Evolutionary conservation across 2,329 filamentous ascomycete species (phyloP).

Genomic region (Calonectria pseudoturangicola): DNA sequence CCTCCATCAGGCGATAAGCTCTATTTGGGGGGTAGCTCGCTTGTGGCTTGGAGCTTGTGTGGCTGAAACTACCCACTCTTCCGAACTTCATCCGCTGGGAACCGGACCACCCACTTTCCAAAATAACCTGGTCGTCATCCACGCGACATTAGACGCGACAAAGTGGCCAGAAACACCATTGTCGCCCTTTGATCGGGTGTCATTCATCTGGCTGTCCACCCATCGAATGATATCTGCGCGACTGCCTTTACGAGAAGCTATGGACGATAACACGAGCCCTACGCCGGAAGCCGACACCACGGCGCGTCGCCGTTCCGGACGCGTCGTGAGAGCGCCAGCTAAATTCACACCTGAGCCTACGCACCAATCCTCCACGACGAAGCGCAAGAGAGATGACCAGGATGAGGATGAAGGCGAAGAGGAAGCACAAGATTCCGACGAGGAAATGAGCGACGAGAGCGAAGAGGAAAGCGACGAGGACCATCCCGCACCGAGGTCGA

Average conservation of each 20-base stretch:
- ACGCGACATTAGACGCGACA: slow-evolving; percentile 57
- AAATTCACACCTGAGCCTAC: slow-evolving; percentile 74
- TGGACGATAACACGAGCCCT: slow-evolving; percentile 73
- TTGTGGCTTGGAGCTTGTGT: slow-evolving; percentile 40
- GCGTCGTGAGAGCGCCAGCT: slow-evolving; percentile 76
- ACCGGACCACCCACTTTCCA: slow-evolving; percentile 51
- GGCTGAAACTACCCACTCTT: slow-evolving; percentile 37
- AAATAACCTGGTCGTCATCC: slow-evolving; percentile 52
- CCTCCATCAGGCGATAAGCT: slow-evolving; percentile 34
- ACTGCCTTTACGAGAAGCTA: slow-evolving; percentile 59
- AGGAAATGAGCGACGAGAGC: slow-evolving; percentile 66
- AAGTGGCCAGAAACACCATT: slow-evolving; percentile 55
- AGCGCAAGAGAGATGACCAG: slow-evolving; percentile 75
- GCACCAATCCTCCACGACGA: slow-evolving; percentile 64
- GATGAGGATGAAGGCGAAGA: slow-evolving; percentile 66
- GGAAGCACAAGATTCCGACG: slow-evolving; percentile 68
- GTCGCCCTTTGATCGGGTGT: slow-evolving; percentile 55
- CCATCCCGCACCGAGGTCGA: slow-evolving; percentile 60
- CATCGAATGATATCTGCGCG: slow-evolving; percentile 49
- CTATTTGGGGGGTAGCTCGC: not conserved
- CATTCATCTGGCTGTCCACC: slow-evolving; percentile 43
- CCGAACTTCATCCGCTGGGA: slow-evolving; percentile 53
- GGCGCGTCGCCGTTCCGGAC: slow-evolving; percentile 80
- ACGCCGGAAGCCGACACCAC: slow-evolving; percentile 71
- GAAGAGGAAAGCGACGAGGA: slow-evolving; percentile 69